Base-by-base conservation (phyloP, 2,329 filamentous ascomycete species). In the Verticillium longisporum region DNA sequence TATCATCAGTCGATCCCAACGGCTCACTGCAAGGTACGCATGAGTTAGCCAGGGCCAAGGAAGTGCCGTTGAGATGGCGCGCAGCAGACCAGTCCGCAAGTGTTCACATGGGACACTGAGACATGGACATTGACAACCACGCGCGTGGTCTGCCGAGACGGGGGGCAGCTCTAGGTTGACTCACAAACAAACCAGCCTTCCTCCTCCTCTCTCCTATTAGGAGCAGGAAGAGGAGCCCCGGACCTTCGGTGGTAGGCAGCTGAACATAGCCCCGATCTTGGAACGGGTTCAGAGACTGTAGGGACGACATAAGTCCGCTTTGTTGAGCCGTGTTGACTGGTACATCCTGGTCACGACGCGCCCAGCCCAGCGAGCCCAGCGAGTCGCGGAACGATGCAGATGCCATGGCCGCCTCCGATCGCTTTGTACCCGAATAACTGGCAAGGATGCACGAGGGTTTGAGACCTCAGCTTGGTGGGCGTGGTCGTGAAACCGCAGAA, bases 121-220 rank as follows among this genome's bases (percentile, higher is more conserved):
- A 68, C 63, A 63, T 67, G 66, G 73, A 70, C 71, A 69, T 37
- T n/a, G 68, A 72, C 67, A 66, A 70, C 69, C 72, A 74, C 71
- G 78, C 77, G 78, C 76, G 78, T 78, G 77, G 74, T 70, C 72
- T 64, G 64, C 61, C 65, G 58, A 45, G 53, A 68, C 54, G 63
- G 68, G 61, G 60, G 61, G 4, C 34, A 36, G 63, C 38, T 56
- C 62, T 61, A 59, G 56, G 41, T 65, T 69, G 68, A 85, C 95
- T 94, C 86, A 99, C 95, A 81, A 71, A 90, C 88, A 85, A 97
- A 93, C 87, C 91, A 97, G 66, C 88, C 91, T 77, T 97, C 95
- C 73, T 98, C 94, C 76, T 98, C 95, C 72, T 97, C 93, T 68
- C 93, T 87, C 70, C 93, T 85, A 72, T 75, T 91, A 64, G 91